Base-by-base conservation (phyloP, 1,284 basidiomycete species). In the Apiotrichum mycotoxinovorans region DNA sequence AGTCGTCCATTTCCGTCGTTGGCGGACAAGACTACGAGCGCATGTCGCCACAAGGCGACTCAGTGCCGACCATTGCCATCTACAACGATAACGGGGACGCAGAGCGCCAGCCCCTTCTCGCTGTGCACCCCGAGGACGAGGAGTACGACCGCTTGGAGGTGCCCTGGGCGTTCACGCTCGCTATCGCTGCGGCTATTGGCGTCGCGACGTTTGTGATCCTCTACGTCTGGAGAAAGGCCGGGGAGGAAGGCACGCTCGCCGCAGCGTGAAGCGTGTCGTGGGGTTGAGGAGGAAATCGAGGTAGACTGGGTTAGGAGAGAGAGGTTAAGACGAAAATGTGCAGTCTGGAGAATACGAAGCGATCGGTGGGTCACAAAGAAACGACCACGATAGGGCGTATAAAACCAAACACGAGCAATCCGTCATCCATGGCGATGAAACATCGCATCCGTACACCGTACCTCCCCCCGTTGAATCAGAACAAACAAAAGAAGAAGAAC, bases 51-150 rank as follows among this genome's bases (percentile, higher is more conserved):
- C 41, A 52, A 20, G 41, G 8, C 2, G 51, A 34, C 20, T 7
- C 18, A 3, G 20, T 27, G 9, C 35, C 48, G 4, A 12, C 45
- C 18, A 5, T n/a, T 26, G 40, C 14, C 18, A 15, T 45, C 20
- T 52, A 52, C 38, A 15, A 7, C 15, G 37, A 48, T n/a, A 30
- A 35, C 4, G 43, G 27, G 8, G 60, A 61, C 35, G 79, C 80
- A 78, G 25, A 81, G 68, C 40, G 79, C 75, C 62, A 78, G 79
- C 26, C 79, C 61, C 65, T 71, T 70, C 56, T 81, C 78, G 14
- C 71, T 63, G 22, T n/a, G 8, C 23, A n/a, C 4, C 27, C 80
- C 61, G 41, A 33, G 33, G 48, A 56, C 25, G 54, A 55, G 27
- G 53, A 54, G 33, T 25, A 12, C 4, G 40, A 53, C 5, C 22